A percentile compares a stretch with the other conserved stretches of the same genome.
phyloP scores from a whole-genome alignment of 106 monocot genomes.

The Amphibolis antarctica region DNA sequence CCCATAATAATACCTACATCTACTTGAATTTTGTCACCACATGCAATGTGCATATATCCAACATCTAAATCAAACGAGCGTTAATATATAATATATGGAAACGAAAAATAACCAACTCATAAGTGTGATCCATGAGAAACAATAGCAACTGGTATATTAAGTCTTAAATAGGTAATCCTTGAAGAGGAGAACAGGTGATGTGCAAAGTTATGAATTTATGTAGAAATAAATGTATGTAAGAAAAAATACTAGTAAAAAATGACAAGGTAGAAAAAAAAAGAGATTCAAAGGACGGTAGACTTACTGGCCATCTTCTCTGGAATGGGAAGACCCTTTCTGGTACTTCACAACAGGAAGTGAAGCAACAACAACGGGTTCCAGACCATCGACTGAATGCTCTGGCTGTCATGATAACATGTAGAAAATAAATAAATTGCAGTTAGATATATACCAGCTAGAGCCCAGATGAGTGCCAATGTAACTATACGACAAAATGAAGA shows the following conservation, averaged over 20 bases:
- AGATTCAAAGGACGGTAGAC: conserved; percentile 8
- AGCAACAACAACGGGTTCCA: conserved; percentile 43
- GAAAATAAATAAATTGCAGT: not conserved
- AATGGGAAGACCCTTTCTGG: conserved; percentile 22
- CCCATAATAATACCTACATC: no score
- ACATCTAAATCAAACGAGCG: no score
- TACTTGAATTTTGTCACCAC: no score
- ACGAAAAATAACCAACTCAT: not conserved
- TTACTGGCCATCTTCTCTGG: conserved; percentile 57
- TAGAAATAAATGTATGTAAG: not conserved
- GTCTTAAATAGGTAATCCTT: not conserved
- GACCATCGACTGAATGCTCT: conserved; percentile 22
- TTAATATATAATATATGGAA: no score
- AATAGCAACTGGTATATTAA: not conserved
- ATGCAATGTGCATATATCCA: no score
- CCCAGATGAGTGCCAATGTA: no score
- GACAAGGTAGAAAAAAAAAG: not conserved
- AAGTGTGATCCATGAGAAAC: not conserved
- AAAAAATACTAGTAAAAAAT: not conserved
- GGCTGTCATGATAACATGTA: conserved; percentile 15
- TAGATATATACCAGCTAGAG: no score
- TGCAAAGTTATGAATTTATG: no score
- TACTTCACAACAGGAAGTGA: conserved; percentile 49
- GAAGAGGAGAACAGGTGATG: not conserved
- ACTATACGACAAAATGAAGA: no score